Percentiles rank a stretch among this genome's conserved stretches.
Evolutionary conservation across 495 filamentous ascomycete genomes (phyloP).

Genomic region (Trichoderma orchidacearum): DNA sequence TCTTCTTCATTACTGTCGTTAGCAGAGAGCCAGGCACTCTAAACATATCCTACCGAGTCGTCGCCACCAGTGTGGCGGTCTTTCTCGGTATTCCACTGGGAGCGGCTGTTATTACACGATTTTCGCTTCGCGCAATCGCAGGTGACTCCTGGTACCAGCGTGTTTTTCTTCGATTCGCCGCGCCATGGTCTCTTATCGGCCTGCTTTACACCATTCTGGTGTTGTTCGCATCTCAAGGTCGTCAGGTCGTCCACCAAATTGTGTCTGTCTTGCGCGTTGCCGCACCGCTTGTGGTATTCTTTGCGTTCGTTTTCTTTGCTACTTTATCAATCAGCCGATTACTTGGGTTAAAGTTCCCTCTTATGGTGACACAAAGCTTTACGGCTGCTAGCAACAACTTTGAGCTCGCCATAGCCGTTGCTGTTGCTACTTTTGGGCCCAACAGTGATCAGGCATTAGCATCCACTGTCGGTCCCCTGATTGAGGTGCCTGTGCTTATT

Average conservation of each 20-base stretch:
- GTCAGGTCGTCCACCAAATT: slow-evolving; percentile 70
- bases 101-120: slow-evolving; percentile 64
- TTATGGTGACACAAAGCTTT: slow-evolving; percentile 73
- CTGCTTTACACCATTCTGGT: slow-evolving; percentile 78
- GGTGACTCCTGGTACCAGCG: slow-evolving; percentile 49
- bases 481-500: slow-evolving; percentile 81
- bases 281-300: slow-evolving; percentile 72
- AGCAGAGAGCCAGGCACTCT: slow-evolving; percentile 24
- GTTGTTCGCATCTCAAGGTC: slow-evolving; percentile 71
- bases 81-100: slow-evolving; percentile 79
- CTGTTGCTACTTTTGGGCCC: slow-evolving; percentile 70
- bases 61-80: slow-evolving; percentile 67
- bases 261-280: slow-evolving; percentile 68
- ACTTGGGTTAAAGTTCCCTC: slow-evolving; percentile 59
- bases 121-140: slow-evolving; percentile 39
- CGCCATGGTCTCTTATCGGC: slow-evolving; percentile 69
- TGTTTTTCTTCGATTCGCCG: slow-evolving; percentile 52
- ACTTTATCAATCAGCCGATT: slow-evolving; percentile 45
- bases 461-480: slow-evolving; percentile 79
- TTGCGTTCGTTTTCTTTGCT: slow-evolving; percentile 54
- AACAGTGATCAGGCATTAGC: slow-evolving; percentile 75
- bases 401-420: slow-evolving; percentile 86
- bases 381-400: slow-evolving; percentile 96
- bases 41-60: slow-evolving; percentile 51
- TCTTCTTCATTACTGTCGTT: slow-evolving; percentile 68